Conservation (phyloP, 192 early-diverging fungal species). For the Lobosporangium transversale region DNA sequence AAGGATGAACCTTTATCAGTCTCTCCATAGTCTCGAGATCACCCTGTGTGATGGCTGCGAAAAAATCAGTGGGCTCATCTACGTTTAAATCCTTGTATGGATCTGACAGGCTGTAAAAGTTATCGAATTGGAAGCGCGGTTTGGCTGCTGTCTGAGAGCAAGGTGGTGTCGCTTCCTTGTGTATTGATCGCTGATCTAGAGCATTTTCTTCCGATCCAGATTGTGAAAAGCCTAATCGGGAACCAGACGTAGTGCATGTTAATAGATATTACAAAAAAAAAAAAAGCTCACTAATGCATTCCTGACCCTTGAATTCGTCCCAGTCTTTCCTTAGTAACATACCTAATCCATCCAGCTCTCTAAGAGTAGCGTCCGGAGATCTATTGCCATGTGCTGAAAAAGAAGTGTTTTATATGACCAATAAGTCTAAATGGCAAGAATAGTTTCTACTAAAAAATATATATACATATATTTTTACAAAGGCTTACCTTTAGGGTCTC, state of each 20-base stretch:
- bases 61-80: constrained; percentile 44
- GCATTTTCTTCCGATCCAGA: constrained; percentile 22
- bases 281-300: too few species aligned
- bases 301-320: too few species aligned
- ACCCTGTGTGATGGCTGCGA: constrained; percentile 39
- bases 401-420: too few species aligned
- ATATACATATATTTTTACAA: too few species aligned
- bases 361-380: constrained; percentile 5
- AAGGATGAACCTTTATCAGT: constrained; percentile 30
- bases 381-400: constrained; percentile 14
- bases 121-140: constrained; percentile 35
- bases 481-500: constrained; percentile 7
- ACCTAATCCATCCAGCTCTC: constrained; percentile 12
- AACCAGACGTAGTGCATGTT: too few species aligned
- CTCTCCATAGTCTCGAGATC: constrained; percentile 37
- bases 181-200: neutral
- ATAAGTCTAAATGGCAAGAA: too few species aligned
- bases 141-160: constrained; percentile 9
- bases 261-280: too few species aligned
- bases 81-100: constrained; percentile 46
- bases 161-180: constrained; percentile 22
- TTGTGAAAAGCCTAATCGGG: constrained; percentile 3
- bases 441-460: too few species aligned
- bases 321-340: neutral
- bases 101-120: constrained; percentile 52